phyloP scores from a whole-genome alignment of 306 rosid genomes.

The Cicer bijugum region DNA sequence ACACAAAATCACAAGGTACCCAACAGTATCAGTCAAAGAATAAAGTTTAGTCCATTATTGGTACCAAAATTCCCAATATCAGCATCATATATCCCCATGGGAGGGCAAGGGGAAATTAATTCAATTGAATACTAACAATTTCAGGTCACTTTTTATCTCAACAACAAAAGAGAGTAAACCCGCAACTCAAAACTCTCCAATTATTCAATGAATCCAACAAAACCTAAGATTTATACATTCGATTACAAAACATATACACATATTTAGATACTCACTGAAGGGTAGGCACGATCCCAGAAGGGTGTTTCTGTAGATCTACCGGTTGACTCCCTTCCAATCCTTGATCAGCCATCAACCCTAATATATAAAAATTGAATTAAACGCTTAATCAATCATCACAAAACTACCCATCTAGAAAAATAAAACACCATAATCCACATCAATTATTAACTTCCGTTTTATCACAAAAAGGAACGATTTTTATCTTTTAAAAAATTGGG shows the following conservation, averaged over 20 bases:
- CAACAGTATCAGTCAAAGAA: too few species aligned
- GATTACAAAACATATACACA: neutral
- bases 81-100: neutral
- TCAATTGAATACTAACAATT: conserved; percentile 9
- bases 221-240: neutral
- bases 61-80: neutral
- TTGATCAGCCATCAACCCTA: conserved; percentile 77
- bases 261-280: conserved; percentile 78
- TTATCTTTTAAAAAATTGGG: neutral
- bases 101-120: neutral
- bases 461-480: neutral
- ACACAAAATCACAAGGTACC: neutral
- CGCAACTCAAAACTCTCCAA: neutral
- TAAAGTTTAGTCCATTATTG: neutral
- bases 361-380: conserved; percentile 16
- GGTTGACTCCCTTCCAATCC: conserved; percentile 88
- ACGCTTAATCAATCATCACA: conserved; percentile 17
- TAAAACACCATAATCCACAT: conserved; percentile 7
- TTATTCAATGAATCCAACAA: conserved; percentile 8
- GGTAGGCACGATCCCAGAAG: conserved; percentile 95
- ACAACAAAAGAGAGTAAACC: neutral
- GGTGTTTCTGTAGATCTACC: conserved; percentile 78
- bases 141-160: neutral
- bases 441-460: conserved; percentile 2
- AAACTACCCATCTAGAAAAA: conserved; percentile 23